Base-by-base conservation (phyloP, 2,329 filamentous ascomycete species). In the Aspergillus arachidicola region DNA sequence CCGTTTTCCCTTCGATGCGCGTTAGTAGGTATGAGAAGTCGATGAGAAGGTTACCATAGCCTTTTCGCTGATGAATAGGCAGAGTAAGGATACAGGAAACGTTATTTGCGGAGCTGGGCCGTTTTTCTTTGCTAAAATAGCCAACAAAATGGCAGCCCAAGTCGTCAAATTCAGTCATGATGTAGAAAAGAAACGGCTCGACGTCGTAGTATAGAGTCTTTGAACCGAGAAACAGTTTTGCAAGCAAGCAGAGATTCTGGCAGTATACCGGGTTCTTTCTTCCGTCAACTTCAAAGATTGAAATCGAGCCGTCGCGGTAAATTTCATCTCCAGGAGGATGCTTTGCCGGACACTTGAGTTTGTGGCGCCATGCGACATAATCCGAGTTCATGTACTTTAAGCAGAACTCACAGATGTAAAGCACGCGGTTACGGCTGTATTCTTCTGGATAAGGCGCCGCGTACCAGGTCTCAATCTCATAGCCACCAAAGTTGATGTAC, bases 321-420 rank as follows among this genome's bases (percentile, higher is more conserved):
- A 99, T 98, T 76, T 99, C 95, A 73, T 99, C 95, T 28, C 95
- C 95, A 0, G 96, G 96, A 4, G 95, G 96, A 73, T 98, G 94
- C 77, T 98, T 98, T 41, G 93, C 93, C 6, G 93, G 91, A 71
- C 95, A 99, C 81, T 99, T 99, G 71, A 93, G 86, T 81, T 98
- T 98, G 79, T 99, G 95, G 59, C 95, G 88, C 93, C 94, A 98
- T 16, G 95, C 94, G 32, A 99, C 95, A 72, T 96, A 98, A 76
- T 97, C 94, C 21, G 95, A 98, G 78, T 96, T 97, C 93, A 99
- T 97, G 81, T 99, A 99, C 80, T 98, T 99, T 64, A 99, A 84
- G 76, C 95, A 99, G 78, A 98, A 99, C 78, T 99, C 96, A 84
- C 95, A 99, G 67, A 99, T 98, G 79, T 97, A 98, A n/a, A 99